Evolutionary conservation across 2,329 filamentous ascomycete species (phyloP).

Genomic region (Pseudogymnoascus sp.): DNA sequence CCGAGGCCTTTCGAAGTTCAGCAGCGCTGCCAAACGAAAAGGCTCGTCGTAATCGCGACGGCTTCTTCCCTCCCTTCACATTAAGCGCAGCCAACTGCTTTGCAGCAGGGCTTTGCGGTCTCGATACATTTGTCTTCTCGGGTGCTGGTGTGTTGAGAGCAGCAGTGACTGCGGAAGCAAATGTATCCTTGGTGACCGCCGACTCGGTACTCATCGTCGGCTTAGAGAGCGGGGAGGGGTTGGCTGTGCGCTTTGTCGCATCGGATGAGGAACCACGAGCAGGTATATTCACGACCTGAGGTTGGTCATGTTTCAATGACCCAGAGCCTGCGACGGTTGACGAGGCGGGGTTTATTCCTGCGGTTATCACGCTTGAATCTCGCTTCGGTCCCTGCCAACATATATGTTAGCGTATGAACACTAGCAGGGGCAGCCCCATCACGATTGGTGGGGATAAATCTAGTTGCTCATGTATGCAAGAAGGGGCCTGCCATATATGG

Average conservation of each 20-base stretch:
- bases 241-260: slow-evolving; percentile 55
- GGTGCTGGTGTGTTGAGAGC: slow-evolving; percentile 27
- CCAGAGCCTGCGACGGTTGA: slow-evolving; percentile 29
- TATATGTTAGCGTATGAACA: slow-evolving; percentile 13
- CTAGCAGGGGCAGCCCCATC: slow-evolving; percentile 7
- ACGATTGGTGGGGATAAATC: slow-evolving; percentile 11
- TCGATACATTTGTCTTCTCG: slow-evolving; percentile 15
- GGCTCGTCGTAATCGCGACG: slow-evolving; percentile 75
- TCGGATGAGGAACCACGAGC: slow-evolving; percentile 55
- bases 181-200: slow-evolving; percentile 35
- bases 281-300: slow-evolving; percentile 50
- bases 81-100: slow-evolving; percentile 82
- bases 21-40: slow-evolving; percentile 96
- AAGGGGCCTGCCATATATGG: slow-evolving; percentile 1
- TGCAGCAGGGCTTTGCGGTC: slow-evolving; percentile 53
- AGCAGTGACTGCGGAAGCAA: slow-evolving; percentile 30
- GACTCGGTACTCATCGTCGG: slow-evolving; percentile 55
- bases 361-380: slow-evolving; percentile 39
- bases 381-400: slow-evolving; percentile 51
- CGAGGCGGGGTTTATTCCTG: slow-evolving; percentile 37
- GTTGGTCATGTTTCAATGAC: slow-evolving; percentile 44
- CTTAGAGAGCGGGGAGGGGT: slow-evolving; percentile 68
- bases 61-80: slow-evolving; percentile 71
- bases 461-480: neutral
- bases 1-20: slow-evolving; percentile 71